Percentiles rank a stretch among this genome's conserved stretches.
Evolutionary conservation across 768 basidiomycete species (phyloP).

Genomic region (Amylocystis lapponica): DNA sequence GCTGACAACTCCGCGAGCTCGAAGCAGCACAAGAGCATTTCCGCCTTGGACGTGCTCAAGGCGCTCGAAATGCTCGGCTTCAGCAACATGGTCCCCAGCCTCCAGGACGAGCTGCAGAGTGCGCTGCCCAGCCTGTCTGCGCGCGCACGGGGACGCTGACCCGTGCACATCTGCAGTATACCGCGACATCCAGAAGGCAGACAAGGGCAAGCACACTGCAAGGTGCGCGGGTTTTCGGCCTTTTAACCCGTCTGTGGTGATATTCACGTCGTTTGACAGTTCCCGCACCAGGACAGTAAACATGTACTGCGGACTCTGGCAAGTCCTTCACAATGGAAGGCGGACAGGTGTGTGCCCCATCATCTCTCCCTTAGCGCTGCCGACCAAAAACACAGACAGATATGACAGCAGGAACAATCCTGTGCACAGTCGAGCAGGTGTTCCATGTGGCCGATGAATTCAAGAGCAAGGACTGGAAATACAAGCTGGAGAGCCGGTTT

Average conservation of each 20-base stretch:
- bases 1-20: conserved; percentile 85
- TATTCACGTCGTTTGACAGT: too few species aligned
- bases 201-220: conserved; percentile 39
- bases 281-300: too few species aligned
- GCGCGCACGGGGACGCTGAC: too few species aligned
- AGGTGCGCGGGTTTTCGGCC: conserved; percentile 22
- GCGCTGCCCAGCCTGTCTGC: too few species aligned
- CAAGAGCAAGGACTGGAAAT: conserved; percentile 83
- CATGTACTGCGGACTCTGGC: conserved; percentile 81
- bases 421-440: conserved; percentile 86
- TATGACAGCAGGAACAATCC: conserved; percentile 78
- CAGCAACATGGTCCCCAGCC: conserved; percentile 56
- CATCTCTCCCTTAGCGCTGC: not conserved
- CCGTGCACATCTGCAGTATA: too few species aligned
- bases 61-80: conserved; percentile 79
- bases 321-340: conserved; percentile 96
- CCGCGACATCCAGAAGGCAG: conserved; percentile 55
- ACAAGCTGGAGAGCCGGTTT: conserved; percentile 91
- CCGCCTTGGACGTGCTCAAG: conserved; percentile 85
- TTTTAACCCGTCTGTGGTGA: too few species aligned
- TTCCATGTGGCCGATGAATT: conserved; percentile 72
- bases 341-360: conserved; percentile 44
- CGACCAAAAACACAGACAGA: conserved; percentile 44
- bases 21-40: conserved; percentile 83
- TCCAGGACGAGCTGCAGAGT: conserved; percentile 65